Conservation (phyloP, 768 basidiomycete genomes). For the Lactarius deliciosus region DNA sequence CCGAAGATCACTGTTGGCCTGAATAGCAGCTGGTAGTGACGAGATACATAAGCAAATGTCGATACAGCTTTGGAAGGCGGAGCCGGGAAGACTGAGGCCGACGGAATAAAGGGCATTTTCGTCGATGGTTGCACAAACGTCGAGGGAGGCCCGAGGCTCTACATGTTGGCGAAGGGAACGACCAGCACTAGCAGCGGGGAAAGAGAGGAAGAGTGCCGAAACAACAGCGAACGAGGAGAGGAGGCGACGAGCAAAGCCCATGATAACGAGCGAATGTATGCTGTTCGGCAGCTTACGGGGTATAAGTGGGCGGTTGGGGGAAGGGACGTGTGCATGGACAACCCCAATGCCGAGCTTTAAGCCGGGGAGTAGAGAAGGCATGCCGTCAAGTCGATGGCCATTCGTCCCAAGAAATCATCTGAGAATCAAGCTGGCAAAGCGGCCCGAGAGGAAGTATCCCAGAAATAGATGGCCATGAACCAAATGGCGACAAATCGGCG, state of each 20-base stretch:
- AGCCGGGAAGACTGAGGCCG: conserved; percentile 14
- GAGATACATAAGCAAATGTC: conserved; percentile 45
- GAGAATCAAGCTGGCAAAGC: background rate
- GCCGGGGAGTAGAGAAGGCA: background rate
- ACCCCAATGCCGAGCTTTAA: conserved; percentile 1
- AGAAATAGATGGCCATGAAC: background rate
- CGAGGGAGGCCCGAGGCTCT: conserved; percentile 26
- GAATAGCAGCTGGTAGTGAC: conserved; percentile 26
- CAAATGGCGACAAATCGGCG: background rate
- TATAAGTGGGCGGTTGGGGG: background rate
- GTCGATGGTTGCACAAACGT: conserved; percentile 32
- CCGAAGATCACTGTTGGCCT: conserved; percentile 16
- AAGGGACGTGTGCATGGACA: no score
- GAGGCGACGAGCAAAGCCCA: conserved; percentile 7
- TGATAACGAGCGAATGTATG: conserved; percentile 24
- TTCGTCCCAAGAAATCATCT: background rate
- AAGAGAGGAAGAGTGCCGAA: conserved; percentile 8
- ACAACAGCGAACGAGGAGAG: conserved; percentile 14
- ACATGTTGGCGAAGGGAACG: conserved; percentile 29
- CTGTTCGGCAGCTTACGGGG: background rate
- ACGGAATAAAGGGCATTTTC: conserved; percentile 9
- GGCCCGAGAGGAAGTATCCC: background rate
- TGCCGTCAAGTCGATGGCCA: conserved; percentile 2
- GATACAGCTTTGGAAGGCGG: conserved; percentile 22
- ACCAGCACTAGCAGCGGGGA: background rate